Conservation (phyloP, 2,329 filamentous ascomycete species). For the Chaetomium sp. region DNA sequence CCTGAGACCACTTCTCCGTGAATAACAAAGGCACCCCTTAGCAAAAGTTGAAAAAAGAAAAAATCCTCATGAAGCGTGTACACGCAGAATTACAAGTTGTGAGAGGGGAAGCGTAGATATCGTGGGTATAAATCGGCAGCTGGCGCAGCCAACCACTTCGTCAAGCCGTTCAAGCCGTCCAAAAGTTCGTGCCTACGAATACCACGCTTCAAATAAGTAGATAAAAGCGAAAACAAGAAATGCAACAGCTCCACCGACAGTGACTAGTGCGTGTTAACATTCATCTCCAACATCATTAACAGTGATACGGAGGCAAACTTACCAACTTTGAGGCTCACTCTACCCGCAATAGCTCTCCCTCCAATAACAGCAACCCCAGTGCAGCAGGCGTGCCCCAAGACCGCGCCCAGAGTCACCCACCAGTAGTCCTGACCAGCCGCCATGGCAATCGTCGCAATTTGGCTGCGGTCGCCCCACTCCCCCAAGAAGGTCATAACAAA, state of each 20-base stretch:
- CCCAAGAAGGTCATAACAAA: slow-evolving; percentile 99
- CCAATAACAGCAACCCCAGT: slow-evolving; percentile 88
- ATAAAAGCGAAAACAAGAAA: slow-evolving; percentile 90
- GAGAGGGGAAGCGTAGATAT: slow-evolving; percentile 4
- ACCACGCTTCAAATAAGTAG: slow-evolving; percentile 77
- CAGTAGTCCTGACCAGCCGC: slow-evolving; percentile 97
- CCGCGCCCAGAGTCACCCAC: slow-evolving; percentile 91
- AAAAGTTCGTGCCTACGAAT: slow-evolving; percentile 32
- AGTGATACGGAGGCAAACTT: no score
- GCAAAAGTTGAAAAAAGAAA: slow-evolving; percentile 8
- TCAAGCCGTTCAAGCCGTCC: not conserved
- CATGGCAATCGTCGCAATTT: slow-evolving; percentile 99
- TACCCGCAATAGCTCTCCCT: slow-evolving; percentile 84
- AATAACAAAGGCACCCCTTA: not conserved
- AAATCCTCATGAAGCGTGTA: not conserved
- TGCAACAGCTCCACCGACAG: slow-evolving; percentile 80
- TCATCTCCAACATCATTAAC: no score
- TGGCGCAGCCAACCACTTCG: slow-evolving; percentile 14
- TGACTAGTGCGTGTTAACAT: slow-evolving; percentile 62
- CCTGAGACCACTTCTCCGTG: no score
- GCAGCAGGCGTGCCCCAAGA: slow-evolving; percentile 80
- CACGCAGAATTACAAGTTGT: slow-evolving; percentile 17
- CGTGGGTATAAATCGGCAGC: slow-evolving; percentile 3
- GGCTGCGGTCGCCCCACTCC: slow-evolving; percentile 95
- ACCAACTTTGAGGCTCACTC: slow-evolving; percentile 94